Base-by-base conservation (phyloP, 768 basidiomycete species). In the Russula brevipes region DNA sequence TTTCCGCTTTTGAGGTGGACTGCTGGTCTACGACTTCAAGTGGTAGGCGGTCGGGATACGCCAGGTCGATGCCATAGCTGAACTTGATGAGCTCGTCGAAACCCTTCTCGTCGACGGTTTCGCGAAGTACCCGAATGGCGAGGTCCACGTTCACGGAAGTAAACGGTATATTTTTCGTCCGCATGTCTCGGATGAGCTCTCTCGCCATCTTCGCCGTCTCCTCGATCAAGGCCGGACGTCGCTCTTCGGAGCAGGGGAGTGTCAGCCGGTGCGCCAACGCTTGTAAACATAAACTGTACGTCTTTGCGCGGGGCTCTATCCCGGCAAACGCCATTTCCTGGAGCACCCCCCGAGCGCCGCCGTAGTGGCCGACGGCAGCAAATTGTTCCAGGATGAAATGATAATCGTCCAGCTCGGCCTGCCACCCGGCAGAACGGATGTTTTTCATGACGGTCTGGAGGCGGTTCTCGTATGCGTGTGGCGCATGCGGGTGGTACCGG, bases 51-150 rank as follows among this genome's bases (percentile, higher is more conserved):
- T 94, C 91, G 0, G 89, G 90, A 69, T 85, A 85, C 24, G 81
- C 77, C 52, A 93, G 72, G 73, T 94, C 91, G 60, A 94, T 81
- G 0, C 86, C 90, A 72, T 92, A 94, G 41, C 82, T 84, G 69
- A 81, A 75, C 67, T 81, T 85, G 77, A 91, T 74, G 31, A 91
- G 76, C 33, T 75, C 70, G 56, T 85, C 80, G 70, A 89, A 88
- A 0, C 77, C 76, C 36, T 81, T 76, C 60, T 76, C 70, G 71
- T 88, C 83, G 54, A 81, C 70, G 0, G 83, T 83, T 63, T 85
- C 83, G 74, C 85, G 88, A 68, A 90, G 75, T 65, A 93, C 81
- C 19, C 88, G 85, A 49, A 87, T 75, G 1, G 78, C 78, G 59
- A 90, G 75, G 73, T 92, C 91, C 65, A 91, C 76, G 66, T 83